These are phyloP conservation scores for Aureobasidium vineae DNA, from an alignment of 2,329 filamentous ascomycete species.

Conservation along the genomic window DNA sequence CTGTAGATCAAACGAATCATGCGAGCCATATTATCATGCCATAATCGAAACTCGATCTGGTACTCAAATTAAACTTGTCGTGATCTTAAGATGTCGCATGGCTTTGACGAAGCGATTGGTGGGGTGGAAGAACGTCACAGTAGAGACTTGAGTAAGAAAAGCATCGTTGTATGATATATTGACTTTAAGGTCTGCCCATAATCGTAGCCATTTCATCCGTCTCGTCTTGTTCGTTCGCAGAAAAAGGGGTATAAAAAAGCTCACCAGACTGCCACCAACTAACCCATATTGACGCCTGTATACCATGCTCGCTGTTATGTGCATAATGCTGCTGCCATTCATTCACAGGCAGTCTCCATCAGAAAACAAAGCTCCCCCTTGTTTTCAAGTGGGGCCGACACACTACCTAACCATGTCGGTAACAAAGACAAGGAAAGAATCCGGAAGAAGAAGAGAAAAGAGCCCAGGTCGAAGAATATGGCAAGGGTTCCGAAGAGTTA, in stretches of 20 bases:
- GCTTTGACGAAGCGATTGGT: neutral
- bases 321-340: constrained; percentile 23
- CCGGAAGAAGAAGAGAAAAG: neutral
- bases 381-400: constrained; percentile 21
- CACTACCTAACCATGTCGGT: constrained; percentile 26
- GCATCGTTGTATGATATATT: neutral
- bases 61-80: too few species aligned
- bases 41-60: neutral
- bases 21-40: neutral
- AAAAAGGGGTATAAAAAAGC: constrained; percentile 24
- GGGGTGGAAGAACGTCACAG: neutral
- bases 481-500: neutral
- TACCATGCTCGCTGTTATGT: constrained; percentile 18
- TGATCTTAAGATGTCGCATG: neutral
- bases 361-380: constrained; percentile 11
- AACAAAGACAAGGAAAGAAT: constrained; percentile 24
- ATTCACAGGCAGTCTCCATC: constrained; percentile 18
- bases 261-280: constrained; percentile 1
- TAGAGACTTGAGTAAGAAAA: neutral
- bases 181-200: neutral
- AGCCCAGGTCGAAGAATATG: neutral
- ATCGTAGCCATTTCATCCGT: neutral
- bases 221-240: constrained; percentile 11
- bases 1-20: neutral
- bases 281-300: constrained; percentile 21